Evolutionary conservation across 345 rosid species (phyloP), one percentile per base, ranked within the genome.

Genomic region (Brassica nigra): DNA sequence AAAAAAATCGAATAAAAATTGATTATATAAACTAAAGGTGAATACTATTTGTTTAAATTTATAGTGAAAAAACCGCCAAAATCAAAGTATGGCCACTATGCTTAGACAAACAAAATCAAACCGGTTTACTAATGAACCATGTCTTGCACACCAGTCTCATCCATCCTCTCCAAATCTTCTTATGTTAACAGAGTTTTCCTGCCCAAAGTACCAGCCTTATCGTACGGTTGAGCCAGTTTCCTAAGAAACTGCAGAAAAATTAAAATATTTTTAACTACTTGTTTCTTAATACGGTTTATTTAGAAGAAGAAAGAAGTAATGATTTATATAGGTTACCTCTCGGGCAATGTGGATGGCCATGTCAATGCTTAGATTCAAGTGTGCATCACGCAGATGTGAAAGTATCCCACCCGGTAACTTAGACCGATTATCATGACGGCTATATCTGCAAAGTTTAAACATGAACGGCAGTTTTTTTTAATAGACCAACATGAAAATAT

Each of bases 171-270:
- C 85, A 93, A 75, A 83, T 95, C 98, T 71, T 89, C 92, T 80
- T 93, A 95, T 12, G 98, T 86, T 77, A 91, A 72, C 36, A 95
- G 85, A 44, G 99, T 95, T 84, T 89, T 92, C 81, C 80, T 86
- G 18, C 84, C 90, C 58, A 67, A 8, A 9, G 81, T 78, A n/a
- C 86, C 70, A 14, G 96, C 89, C 86, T 89, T 93, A 65, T 93
- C 97, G 80, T 90, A 90, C 7, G 98, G 98, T 76, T 95, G 99
- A 67, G 97, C 98, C 99, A 95, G 91, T 86, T 90, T 93, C 68
- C 97, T 83, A 8, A 93, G 90, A 73, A 91, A 95, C 97, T 91
- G 89, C 81, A 82, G 6, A 15, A 63, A 8, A 28, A 27, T 27
- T 9, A 33, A 2, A 4, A 0, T 0, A 62, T 18, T 3, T 39